Conservation (phyloP, 129 eudicot species). For the Deinandra increscens region DNA sequence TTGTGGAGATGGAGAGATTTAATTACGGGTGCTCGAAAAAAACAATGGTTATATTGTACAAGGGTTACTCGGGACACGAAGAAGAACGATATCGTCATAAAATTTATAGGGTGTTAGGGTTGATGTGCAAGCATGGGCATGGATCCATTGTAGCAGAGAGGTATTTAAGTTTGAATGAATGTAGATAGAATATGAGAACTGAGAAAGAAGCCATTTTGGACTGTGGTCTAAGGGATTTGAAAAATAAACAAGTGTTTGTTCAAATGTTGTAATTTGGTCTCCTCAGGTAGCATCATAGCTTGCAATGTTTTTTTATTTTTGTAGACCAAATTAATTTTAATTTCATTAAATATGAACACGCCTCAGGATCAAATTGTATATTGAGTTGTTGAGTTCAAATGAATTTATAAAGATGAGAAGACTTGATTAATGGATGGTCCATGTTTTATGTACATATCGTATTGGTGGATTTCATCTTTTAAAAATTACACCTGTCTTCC, state of each 20-base stretch:
- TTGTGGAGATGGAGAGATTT: constrained; percentile 62
- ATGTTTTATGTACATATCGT: no score
- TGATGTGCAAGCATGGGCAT: constrained; percentile 69
- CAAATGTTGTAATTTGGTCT: not conserved
- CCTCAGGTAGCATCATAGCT: no score
- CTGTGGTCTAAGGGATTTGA: not conserved
- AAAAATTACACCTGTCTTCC: no score
- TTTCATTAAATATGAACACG: no score
- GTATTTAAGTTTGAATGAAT: not conserved
- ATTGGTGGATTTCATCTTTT: no score
- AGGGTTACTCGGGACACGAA: constrained; percentile 49
- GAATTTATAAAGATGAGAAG: no score
- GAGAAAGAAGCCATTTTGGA: constrained; percentile 15
- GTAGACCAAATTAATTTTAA: no score
- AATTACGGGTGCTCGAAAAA: constrained; percentile 44
- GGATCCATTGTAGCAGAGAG: constrained; percentile 21
- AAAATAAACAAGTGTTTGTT: not conserved
- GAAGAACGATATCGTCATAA: constrained; percentile 39
- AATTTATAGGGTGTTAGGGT: constrained; percentile 48
- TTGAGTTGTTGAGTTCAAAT: no score
- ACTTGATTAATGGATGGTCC: no score
- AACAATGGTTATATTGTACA: constrained; percentile 55
- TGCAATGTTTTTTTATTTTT: no score
- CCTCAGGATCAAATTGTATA: no score
- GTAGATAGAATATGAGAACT: constrained; percentile 10